These are phyloP conservation scores for Inonotus hispidus DNA, from an alignment of 1,284 basidiomycete genomes.

Conservation along the genomic window DNA sequence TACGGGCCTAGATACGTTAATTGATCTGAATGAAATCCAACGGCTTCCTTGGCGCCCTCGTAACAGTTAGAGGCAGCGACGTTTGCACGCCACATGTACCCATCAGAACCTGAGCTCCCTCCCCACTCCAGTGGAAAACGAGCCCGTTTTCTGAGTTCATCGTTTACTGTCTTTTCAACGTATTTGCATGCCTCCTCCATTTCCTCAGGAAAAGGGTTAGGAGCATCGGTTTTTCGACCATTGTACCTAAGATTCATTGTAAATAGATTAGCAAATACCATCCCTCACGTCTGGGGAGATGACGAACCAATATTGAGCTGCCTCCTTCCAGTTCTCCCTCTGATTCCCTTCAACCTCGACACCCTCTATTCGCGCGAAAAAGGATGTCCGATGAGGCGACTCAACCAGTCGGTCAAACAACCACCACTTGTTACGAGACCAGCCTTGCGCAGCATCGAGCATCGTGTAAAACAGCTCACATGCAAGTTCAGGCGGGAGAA, in stretches of 20 bases:
- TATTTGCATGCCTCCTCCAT: slow-evolving; percentile 79
- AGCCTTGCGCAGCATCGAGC: slow-evolving; percentile 53
- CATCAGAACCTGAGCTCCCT: slow-evolving; percentile 34
- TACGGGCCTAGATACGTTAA: slow-evolving; percentile 82
- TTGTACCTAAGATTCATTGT: slow-evolving; percentile 60
- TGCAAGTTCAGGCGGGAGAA: slow-evolving; percentile 67
- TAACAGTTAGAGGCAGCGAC: slow-evolving; percentile 92
- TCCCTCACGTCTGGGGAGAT: background rate
- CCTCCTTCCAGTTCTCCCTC: slow-evolving; percentile 49
- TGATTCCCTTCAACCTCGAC: slow-evolving; percentile 36
- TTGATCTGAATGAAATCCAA: slow-evolving; percentile 83
- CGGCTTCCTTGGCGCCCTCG: slow-evolving; percentile 76
- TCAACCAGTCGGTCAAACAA: slow-evolving; percentile 77
- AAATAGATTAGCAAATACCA: background rate
- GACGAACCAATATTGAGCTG: slow-evolving; percentile 62
- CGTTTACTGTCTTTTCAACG: slow-evolving; percentile 75
- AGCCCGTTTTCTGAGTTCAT: slow-evolving; percentile 55
- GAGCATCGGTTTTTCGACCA: slow-evolving; percentile 54
- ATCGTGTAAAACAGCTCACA: slow-evolving; percentile 66
- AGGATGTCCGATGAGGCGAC: slow-evolving; percentile 78
- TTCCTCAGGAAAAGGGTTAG: slow-evolving; percentile 55
- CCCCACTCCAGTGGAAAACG: slow-evolving; percentile 74
- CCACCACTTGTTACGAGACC: slow-evolving; percentile 81
- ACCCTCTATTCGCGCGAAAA: slow-evolving; percentile 50
- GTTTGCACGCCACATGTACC: slow-evolving; percentile 74